Evolutionary conservation across 148 eudicot genomes (phyloP).

Genomic region (Fallopia convolvulus): DNA sequence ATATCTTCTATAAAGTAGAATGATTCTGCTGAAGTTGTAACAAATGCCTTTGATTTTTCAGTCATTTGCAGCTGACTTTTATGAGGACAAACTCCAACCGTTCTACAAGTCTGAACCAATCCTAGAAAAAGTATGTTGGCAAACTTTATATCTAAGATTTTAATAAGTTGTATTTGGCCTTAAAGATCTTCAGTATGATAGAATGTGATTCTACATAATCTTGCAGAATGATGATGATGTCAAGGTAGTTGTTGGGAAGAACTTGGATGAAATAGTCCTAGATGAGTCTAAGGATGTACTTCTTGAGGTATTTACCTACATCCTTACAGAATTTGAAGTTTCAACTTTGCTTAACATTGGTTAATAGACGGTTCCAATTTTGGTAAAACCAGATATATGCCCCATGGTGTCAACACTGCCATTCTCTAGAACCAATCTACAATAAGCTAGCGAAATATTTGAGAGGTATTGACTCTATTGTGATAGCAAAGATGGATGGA

Average conservation of each 20-base stretch:
- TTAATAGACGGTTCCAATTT: neutral
- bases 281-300: constrained; percentile 63
- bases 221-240: constrained; percentile 74
- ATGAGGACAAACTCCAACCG: constrained; percentile 68
- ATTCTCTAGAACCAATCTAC: constrained; percentile 38
- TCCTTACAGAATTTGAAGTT: neutral
- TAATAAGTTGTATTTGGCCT: neutral
- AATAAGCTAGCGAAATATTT: constrained; percentile 37
- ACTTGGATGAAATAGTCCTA: constrained; percentile 61
- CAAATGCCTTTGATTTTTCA: constrained; percentile 15
- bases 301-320: constrained; percentile 35
- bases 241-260: constrained; percentile 74
- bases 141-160: neutral
- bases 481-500: constrained; percentile 63
- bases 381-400: constrained; percentile 34
- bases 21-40: neutral
- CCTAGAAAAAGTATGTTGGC: constrained; percentile 58
- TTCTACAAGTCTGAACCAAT: constrained; percentile 80
- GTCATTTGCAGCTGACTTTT: constrained; percentile 61
- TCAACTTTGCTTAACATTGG: neutral
- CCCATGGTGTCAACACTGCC: constrained; percentile 53
- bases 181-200: neutral
- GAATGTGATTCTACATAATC: neutral
- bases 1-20: neutral
- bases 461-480: constrained; percentile 34